Conservation (phyloP, 257 asterid species). For the Solanum bukasovii region DNA sequence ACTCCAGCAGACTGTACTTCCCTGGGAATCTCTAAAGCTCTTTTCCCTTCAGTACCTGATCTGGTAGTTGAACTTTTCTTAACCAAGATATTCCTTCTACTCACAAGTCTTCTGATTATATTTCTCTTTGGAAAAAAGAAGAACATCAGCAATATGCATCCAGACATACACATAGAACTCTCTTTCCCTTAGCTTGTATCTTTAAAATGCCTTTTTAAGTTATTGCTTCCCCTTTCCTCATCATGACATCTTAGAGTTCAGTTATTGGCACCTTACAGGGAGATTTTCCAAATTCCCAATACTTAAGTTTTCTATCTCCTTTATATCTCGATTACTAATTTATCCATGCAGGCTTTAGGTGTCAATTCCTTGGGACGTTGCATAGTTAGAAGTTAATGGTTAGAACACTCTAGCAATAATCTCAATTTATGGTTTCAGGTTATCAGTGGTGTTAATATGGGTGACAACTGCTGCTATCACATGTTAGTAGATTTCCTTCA, state of each 20-base stretch:
- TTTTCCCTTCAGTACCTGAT: slow-evolving; percentile 67
- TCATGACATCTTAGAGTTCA: background rate
- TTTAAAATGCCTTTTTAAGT: background rate
- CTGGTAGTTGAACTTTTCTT: slow-evolving; percentile 35
- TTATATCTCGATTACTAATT: background rate
- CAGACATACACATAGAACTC: background rate
- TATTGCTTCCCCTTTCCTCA: background rate
- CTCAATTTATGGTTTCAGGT: slow-evolving; percentile 43
- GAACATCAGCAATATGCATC: background rate
- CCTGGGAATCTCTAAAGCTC: slow-evolving; percentile 60
- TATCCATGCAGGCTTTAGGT: background rate
- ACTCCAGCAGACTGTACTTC: slow-evolving; percentile 89
- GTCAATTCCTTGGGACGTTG: background rate
- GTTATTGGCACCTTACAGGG: background rate
- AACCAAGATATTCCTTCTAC: background rate
- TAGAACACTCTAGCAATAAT: background rate
- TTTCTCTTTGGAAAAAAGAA: background rate
- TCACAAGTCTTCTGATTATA: background rate
- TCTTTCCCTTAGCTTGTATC: background rate
- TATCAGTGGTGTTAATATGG: slow-evolving; percentile 82
- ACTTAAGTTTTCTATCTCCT: background rate
- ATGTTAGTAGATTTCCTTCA: slow-evolving; percentile 36
- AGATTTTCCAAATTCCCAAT: background rate
- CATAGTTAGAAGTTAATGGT: background rate
- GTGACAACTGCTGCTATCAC: slow-evolving; percentile 80